phyloP scores from a whole-genome alignment of 192 early-diverging fungal genomes.

The Rhizophagus clarus region DNA sequence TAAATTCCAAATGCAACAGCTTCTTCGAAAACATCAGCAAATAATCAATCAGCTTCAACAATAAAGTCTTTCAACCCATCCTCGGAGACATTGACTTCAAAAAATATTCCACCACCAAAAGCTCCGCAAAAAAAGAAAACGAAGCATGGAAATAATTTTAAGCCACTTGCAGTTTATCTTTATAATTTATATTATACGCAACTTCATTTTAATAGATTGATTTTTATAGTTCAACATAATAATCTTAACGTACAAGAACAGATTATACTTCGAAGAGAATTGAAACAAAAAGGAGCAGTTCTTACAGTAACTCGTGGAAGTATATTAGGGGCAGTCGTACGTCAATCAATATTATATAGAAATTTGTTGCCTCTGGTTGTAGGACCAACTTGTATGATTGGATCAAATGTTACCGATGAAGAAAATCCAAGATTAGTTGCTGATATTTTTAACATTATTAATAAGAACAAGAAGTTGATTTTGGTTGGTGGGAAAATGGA shows the following conservation, averaged over 20 bases:
- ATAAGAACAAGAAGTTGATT: conserved; percentile 58
- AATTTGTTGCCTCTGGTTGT: conserved; percentile 53
- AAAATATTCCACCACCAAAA: neutral
- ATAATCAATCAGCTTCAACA: neutral
- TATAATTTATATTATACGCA: conserved; percentile 49
- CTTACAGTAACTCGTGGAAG: conserved; percentile 50
- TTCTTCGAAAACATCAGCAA: neutral
- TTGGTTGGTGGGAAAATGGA: conserved; percentile 61
- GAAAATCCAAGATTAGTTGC: conserved; percentile 44
- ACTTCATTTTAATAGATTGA: conserved; percentile 50
- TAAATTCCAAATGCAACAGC: neutral
- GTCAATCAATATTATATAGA: conserved; percentile 42
- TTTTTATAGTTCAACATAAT: conserved; percentile 63
- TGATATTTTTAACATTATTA: conserved; percentile 43
- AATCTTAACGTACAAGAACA: conserved; percentile 59
- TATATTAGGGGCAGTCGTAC: conserved; percentile 50
- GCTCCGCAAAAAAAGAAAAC: conserved; percentile 37
- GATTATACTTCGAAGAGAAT: conserved; percentile 49
- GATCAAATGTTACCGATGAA: conserved; percentile 46
- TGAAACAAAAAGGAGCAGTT: conserved; percentile 38
- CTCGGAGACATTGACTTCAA: neutral
- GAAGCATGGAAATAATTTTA: conserved; percentile 47
- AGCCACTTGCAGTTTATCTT: conserved; percentile 49
- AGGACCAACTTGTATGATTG: conserved; percentile 57
- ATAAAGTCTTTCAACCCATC: neutral